Evolutionary conservation across 805 yeast species (phyloP), one percentile per base, ranked within the genome.

Genomic region (Starmerella floricola): DNA sequence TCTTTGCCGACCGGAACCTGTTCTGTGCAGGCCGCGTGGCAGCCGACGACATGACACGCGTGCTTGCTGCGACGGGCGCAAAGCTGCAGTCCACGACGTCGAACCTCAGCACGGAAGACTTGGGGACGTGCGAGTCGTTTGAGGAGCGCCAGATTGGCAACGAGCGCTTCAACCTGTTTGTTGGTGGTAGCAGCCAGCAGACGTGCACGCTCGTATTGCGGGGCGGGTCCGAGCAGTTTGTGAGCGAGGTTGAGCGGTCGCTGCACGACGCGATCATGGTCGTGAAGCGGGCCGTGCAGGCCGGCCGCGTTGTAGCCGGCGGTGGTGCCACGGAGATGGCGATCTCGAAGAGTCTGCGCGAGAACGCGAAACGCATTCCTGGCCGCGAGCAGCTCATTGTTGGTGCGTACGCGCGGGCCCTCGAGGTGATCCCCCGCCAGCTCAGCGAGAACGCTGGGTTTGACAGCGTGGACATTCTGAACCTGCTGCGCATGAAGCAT

Each of bases 251-350:
- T 20, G 98, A 91, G 62, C 76, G 98, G 64, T 88, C 96, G 2
- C 69, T 91, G 52, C 97, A 91, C 59, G 99, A 91, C 65, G 98
- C 98, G 38, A 85, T 91, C 38, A 88, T 88, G 98, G 87, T 91
- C 61, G 97, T 88, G 35, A 88, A 87, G 65, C 74, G 98, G 55
- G 93, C 97, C 2, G 76, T 91, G 32, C 78, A 82, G 57, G 87
- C 87, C 60, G 80, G 78, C 57, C 67, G 74, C 23, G 77, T 91
- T 52, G 98, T 91, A 44, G 97, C 95, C 12, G 99, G 99, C 48
- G 99, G 99, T 51, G 99, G 99, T 50, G 99, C 99, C 28, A 80
- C 86, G 50, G 98, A 91, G 64, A 91, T 91, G 98, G 97, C 91
- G 60, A 58, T 91, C 31, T 86, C 96, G 30, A 84, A 76, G 60